Percentiles rank a stretch among this genome's conserved stretches.
Evolutionary conservation across 805 yeast species (phyloP).

Genomic region (Myxozyma geophila): DNA sequence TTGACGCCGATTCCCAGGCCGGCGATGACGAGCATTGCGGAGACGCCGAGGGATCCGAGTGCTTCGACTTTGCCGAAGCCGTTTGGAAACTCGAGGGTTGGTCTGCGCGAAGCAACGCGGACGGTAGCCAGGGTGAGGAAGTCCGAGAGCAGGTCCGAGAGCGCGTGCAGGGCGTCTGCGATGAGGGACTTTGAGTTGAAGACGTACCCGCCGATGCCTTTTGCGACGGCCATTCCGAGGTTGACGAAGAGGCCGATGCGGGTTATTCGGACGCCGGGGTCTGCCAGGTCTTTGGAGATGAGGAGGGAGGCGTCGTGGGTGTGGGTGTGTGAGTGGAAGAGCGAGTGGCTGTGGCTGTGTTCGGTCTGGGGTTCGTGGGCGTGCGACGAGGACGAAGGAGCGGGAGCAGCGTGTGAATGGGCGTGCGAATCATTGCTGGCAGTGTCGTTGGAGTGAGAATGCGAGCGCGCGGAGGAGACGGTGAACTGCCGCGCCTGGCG

Average conservation of each 20-base stretch:
- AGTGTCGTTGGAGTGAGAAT: not conserved
- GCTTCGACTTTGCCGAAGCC: constrained; percentile 96
- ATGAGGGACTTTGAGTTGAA: constrained; percentile 93
- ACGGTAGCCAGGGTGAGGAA: constrained; percentile 88
- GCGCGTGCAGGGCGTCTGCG: constrained; percentile 94
- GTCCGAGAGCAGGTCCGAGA: constrained; percentile 88
- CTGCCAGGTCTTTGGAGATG: constrained; percentile 51
- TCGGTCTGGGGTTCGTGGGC: constrained; percentile 3
- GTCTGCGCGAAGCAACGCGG: constrained; percentile 66
- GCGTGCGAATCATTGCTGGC: not conserved
- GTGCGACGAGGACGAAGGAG: not conserved
- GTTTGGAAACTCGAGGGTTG: constrained; percentile 67
- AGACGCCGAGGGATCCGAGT: constrained; percentile 86
- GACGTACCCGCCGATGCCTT: constrained; percentile 84
- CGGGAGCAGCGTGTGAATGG: not conserved
- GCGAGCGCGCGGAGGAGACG: not conserved
- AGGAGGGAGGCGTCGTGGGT: constrained; percentile 24
- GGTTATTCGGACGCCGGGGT: constrained; percentile 91
- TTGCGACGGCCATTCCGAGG: constrained; percentile 81
- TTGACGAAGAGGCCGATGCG: constrained; percentile 88
- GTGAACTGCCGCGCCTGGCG: not conserved
- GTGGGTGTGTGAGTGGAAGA: constrained; percentile 32
- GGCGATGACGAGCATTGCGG: constrained; percentile 79
- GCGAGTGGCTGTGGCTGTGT: constrained; percentile 30
- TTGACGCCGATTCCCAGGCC: constrained; percentile 90